phyloP scores from a whole-genome alignment of 75 land plant species.

The Larix kaempferi region DNA sequence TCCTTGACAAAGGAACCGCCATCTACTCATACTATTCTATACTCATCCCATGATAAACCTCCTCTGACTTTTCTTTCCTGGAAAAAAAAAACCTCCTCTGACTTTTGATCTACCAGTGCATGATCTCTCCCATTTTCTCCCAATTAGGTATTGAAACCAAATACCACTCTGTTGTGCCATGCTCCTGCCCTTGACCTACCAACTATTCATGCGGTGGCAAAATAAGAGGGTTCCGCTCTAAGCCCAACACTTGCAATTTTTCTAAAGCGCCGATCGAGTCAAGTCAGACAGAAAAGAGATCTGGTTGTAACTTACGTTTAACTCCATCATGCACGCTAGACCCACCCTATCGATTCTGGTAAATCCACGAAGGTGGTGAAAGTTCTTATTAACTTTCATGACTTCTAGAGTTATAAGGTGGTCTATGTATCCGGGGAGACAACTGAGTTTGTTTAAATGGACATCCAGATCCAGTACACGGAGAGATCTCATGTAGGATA shows the following conservation, averaged over 20 bases:
- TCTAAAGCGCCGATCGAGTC: slow-evolving; percentile 59
- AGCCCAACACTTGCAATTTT: slow-evolving; percentile 50
- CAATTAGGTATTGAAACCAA: too few species aligned
- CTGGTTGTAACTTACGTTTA: slow-evolving; percentile 59
- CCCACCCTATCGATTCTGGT: slow-evolving; percentile 66
- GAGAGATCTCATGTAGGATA: slow-evolving; percentile 52
- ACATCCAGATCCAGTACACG: slow-evolving; percentile 59
- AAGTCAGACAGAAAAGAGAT: slow-evolving; percentile 47
- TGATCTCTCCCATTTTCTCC: too few species aligned
- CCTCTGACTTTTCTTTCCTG: too few species aligned
- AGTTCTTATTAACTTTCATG: slow-evolving; percentile 69
- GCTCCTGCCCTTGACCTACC: too few species aligned
- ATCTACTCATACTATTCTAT: too few species aligned
- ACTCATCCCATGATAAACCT: too few species aligned
- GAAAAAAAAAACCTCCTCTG: too few species aligned
- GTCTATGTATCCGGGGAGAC: slow-evolving; percentile 67
- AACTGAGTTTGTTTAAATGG: slow-evolving; percentile 68
- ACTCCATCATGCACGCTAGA: slow-evolving; percentile 41
- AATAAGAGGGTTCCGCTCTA: slow-evolving; percentile 71
- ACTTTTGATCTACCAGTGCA: too few species aligned
- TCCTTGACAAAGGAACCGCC: too few species aligned
- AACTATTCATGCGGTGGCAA: slow-evolving; percentile 52
- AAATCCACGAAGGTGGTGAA: slow-evolving; percentile 38
- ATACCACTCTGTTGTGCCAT: too few species aligned
- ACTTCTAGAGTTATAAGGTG: slow-evolving; percentile 55